phyloP scores from a whole-genome alignment of 164 flowering plant species.

The Euptelea pleiosperma region DNA sequence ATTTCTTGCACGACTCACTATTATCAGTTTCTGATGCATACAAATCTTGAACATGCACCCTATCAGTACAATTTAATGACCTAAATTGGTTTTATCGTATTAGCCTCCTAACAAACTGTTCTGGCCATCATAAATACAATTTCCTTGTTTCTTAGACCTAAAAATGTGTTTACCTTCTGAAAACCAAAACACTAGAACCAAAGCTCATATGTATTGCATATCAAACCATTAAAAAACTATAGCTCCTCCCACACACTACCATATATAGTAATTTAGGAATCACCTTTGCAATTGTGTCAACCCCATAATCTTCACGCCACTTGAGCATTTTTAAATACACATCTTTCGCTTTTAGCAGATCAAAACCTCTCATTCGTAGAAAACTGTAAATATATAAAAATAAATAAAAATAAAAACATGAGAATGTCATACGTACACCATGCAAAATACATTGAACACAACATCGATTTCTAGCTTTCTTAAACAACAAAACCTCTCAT shows the following conservation, averaged over 20 bases:
- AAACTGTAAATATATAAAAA: constrained; percentile 34
- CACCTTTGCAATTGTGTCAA: constrained; percentile 57
- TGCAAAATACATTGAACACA: not conserved
- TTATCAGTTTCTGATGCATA: too few relatives aligned
- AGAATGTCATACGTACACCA: not conserved
- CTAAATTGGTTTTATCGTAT: too few relatives aligned
- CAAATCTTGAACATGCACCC: too few relatives aligned
- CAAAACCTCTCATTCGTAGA: constrained; percentile 55
- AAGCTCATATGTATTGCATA: not conserved
- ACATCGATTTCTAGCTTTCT: not conserved
- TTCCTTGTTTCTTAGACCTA: too few relatives aligned
- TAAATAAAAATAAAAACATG: constrained; percentile 2
- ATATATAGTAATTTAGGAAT: not conserved
- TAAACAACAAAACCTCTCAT: too few relatives aligned
- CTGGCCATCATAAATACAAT: too few relatives aligned
- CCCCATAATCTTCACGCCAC: constrained; percentile 53
- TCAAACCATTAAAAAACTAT: not conserved
- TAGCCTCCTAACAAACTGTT: too few relatives aligned
- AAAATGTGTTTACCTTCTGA: too few relatives aligned
- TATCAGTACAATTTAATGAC: too few relatives aligned
- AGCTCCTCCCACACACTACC: not conserved
- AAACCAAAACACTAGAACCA: too few relatives aligned
- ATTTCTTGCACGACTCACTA: too few relatives aligned
- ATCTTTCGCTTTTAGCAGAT: constrained; percentile 50
- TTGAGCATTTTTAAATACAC: constrained; percentile 49